Base-by-base conservation (phyloP, 108 stramenopile species). In the Cyclotella atomus region DNA sequence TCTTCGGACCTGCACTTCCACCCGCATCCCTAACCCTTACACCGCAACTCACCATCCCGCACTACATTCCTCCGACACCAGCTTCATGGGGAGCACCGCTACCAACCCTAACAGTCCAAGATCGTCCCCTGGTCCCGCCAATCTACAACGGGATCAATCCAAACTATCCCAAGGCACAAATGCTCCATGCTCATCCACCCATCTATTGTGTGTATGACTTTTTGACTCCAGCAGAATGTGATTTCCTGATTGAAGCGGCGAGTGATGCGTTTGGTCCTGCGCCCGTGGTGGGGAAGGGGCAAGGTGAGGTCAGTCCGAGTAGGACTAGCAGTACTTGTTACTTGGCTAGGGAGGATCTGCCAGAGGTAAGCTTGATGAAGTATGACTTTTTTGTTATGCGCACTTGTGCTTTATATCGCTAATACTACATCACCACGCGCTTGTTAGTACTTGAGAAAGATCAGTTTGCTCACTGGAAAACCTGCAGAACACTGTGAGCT, bases 61-160 rank as follows among this genome's bases (percentile, higher is more conserved):
- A 68, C 52, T 81, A 81, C 68, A 66, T 70, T 14, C 80, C 80
- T 10, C 80, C 80, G 34, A 74, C 56, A 2, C 73, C 73, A 24
- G 43, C 80, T 27, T 54, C 73, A n/a, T 81, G 73, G 80, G 73
- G 63, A 5, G 68, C 64, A 15, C 73, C 61, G 47, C 33, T 74
- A 30, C 80, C 80, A 35, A 41, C 69, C 20, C 55, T 81, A 32
- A 67, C 80, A 1, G 90, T 94, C 17, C 90, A 91, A 76, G 90
- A 94, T 59, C 82, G 79, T 7, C 90, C 90, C 28, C 65, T 78
- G 33, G 63, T 87, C 10, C 88, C 84, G 44, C 91, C 90, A 25
- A 83, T 90, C 27, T 95, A 88, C 87, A 95, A 91, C 61, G 94
- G 94, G 5, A 82, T 95, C 86, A 95, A 95, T 73, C 86, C 90